Evolutionary conservation across 2,329 filamentous ascomycete species (phyloP), one percentile per base, ranked within the genome.

Genomic region (Epichloe typhina): DNA sequence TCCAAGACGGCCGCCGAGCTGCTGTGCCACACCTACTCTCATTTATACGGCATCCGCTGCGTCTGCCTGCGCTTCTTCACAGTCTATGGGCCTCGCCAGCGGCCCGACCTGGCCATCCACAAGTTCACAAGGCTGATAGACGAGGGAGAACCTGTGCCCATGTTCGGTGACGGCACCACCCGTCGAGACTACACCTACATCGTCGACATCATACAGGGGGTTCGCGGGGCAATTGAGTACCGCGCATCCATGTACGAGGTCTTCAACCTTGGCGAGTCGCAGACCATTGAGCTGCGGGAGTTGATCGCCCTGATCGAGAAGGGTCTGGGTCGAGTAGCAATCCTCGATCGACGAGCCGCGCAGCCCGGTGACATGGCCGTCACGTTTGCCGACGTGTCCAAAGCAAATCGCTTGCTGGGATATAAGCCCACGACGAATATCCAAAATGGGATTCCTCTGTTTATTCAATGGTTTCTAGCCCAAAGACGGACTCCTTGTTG

Each of bases 61-160:
- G 38, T 59, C 23, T 57, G 55, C 13, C 56, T 60, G 11, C 50
- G 58, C n/a, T 59, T 60, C 55, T 60, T 60, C 47, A 60, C 56
- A 33, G 58, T 59, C 11, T 61, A 61, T 40, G 58, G 58, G 40
- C 50, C 58, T 11, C 54, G 58, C 8, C 57, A 59, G 49, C 58
- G 58, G 5, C 58, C 58, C 2, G 58, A 60, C 39, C 50, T 60
- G 40, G 58, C 58, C 7, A 58, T 59, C 33, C 53, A 57, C 51
- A 60, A 60, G 37, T 59, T 59, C 13, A 38, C 36, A 15, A 38
- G 3, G 36, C 46, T 59, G 15, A 60, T 60, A 17, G 39, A 43
- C 49, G 51, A 55, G 17, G 58, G 56, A 4, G 56, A 56, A 50
- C 54, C 58, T 11, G 56, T 60, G 11, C 57, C 58, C 21, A 53